Evolutionary conservation across 148 eudicot species (phyloP).

Genomic region (Suaeda aralocaspica): DNA sequence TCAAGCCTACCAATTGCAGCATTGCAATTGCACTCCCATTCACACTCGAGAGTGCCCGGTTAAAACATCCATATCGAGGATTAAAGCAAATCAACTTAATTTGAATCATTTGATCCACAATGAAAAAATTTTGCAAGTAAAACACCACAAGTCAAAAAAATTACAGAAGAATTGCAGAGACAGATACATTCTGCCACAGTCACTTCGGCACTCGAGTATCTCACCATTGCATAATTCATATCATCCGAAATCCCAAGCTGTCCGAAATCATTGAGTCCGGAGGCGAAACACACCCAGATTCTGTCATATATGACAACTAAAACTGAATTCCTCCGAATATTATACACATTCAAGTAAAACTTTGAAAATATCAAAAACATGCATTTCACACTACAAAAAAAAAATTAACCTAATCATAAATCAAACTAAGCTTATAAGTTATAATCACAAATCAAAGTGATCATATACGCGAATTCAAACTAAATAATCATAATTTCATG

Average conservation of each 20-base stretch:
- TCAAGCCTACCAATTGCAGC: no score
- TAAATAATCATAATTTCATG: background rate
- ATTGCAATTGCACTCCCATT: no score
- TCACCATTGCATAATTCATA: constrained; percentile 58
- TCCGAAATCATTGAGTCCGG: constrained; percentile 94
- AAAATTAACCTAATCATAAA: background rate
- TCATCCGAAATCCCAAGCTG: constrained; percentile 85
- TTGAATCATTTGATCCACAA: background rate
- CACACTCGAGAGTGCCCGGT: no score
- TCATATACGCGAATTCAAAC: no score
- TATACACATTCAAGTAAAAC: background rate
- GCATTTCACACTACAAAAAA: background rate
- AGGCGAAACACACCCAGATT: constrained; percentile 80
- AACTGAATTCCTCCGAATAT: constrained; percentile 13
- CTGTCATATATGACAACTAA: constrained; percentile 50
- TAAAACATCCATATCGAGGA: no score
- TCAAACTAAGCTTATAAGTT: background rate
- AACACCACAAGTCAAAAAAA: background rate
- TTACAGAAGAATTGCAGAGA: background rate
- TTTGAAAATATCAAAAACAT: background rate
- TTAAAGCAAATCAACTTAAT: background rate
- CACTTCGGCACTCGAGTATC: constrained; percentile 27
- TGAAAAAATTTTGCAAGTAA: background rate
- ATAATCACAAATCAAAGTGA: no score
- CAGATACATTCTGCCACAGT: background rate